phyloP scores from a whole-genome alignment of 2,329 filamentous ascomycete genomes.

The Calonectria fujianensis region DNA sequence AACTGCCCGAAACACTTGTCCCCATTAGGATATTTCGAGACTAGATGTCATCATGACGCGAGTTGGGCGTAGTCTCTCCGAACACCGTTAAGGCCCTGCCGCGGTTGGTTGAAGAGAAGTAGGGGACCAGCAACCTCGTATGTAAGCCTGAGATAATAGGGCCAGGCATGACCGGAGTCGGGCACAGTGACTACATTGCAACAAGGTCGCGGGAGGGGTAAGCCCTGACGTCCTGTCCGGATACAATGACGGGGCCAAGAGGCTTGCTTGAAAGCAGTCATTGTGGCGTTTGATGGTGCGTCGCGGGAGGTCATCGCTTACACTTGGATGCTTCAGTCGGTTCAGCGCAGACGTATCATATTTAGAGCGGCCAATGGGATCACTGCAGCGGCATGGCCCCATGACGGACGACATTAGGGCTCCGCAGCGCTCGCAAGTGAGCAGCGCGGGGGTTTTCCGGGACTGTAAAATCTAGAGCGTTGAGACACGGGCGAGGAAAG shows the following conservation, averaged over 20 bases:
- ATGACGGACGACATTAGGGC: background rate
- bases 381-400: background rate
- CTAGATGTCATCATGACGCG: constrained; percentile 1
- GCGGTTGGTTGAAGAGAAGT: background rate
- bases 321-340: constrained; percentile 21
- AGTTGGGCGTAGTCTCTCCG: background rate
- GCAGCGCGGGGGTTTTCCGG: background rate
- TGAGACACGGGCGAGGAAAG: constrained; percentile 8
- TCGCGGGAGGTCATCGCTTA: constrained; percentile 23
- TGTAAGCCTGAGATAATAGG: background rate
- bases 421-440: background rate
- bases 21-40: background rate
- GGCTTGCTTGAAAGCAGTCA: background rate
- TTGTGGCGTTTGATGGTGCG: constrained; percentile 26
- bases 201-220: background rate
- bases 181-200: background rate
- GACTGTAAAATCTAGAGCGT: background rate
- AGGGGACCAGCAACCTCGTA: background rate
- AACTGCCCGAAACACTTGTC: constrained; percentile 5
- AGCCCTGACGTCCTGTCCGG: background rate
- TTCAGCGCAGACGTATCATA: constrained; percentile 1
- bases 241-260: constrained; percentile 18
- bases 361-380: background rate
- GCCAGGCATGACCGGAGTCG: background rate
- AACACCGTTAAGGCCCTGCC: background rate